These are phyloP conservation scores for Colletotrichum euphorbiae DNA, from an alignment of 2,329 filamentous ascomycete species.

Conservation along the genomic window DNA sequence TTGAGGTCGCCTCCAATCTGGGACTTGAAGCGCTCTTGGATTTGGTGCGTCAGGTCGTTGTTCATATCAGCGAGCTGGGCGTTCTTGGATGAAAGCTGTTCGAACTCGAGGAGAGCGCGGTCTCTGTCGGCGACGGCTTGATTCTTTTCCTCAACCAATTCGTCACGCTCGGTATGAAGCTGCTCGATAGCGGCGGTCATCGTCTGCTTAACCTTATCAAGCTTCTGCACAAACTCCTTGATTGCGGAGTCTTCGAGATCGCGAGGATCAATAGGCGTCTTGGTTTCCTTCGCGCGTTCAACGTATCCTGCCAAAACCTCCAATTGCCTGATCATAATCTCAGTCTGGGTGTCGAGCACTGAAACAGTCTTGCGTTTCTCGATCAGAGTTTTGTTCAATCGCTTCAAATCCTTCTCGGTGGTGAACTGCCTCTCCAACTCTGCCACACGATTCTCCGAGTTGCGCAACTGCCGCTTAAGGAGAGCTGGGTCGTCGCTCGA, in stretches of 20 bases:
- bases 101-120: conserved; percentile 93
- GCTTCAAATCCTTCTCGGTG: conserved; percentile 74
- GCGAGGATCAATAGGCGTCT: conserved; percentile 81
- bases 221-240: conserved; percentile 86
- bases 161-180: conserved; percentile 78
- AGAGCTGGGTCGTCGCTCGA: conserved; percentile 73
- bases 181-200: conserved; percentile 70
- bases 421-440: conserved; percentile 86
- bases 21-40: conserved; percentile 91
- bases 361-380: conserved; percentile 98
- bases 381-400: conserved; percentile 85
- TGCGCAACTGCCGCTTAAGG: conserved; percentile 80
- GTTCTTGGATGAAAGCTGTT: conserved; percentile 94
- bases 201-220: conserved; percentile 70
- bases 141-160: conserved; percentile 85
- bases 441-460: conserved; percentile 84
- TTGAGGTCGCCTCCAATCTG: conserved; percentile 68
- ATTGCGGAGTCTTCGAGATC: conserved; percentile 91
- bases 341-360: conserved; percentile 91
- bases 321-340: conserved; percentile 93
- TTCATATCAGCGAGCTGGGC: conserved; percentile 94
- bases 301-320: conserved; percentile 91
- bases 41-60: conserved; percentile 93
- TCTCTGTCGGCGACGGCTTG: conserved; percentile 88
- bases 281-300: conserved; percentile 84